phyloP scores from a whole-genome alignment of 371 early-diverging fungal species.

The Mortierella sp. region DNA sequence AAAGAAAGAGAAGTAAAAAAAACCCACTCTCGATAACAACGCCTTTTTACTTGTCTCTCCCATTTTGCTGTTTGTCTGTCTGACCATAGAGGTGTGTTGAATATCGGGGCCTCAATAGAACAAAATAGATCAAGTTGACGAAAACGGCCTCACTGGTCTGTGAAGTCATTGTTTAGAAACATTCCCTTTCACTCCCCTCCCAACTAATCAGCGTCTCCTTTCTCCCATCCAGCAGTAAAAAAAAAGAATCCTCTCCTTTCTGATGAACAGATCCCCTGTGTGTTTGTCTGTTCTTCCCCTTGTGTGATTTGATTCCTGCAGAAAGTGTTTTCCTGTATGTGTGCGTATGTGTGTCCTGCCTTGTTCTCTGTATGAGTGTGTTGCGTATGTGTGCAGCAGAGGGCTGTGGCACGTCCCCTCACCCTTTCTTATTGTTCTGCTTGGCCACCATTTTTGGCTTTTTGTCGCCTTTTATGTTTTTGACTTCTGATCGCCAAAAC shows the following conservation, averaged over 20 bases:
- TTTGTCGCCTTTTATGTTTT: neutral
- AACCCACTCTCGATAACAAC: neutral
- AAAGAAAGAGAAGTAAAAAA: neutral
- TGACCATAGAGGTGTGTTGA: neutral
- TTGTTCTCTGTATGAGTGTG: neutral
- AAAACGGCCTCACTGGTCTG: neutral
- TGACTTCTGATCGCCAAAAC: constrained; percentile 26
- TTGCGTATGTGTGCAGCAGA: constrained; percentile 4
- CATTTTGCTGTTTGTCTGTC: neutral
- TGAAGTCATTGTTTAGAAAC: constrained; percentile 2
- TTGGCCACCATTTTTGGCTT: constrained; percentile 26
- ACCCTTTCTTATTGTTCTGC: constrained; percentile 16
- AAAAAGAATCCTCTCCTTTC: neutral
- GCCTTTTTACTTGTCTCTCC: neutral
- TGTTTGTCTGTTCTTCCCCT: neutral
- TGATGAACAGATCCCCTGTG: neutral
- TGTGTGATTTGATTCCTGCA: constrained; percentile 5
- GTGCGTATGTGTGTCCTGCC: neutral
- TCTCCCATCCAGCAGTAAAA: neutral
- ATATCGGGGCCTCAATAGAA: constrained; percentile 4
- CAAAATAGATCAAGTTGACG: constrained; percentile 11
- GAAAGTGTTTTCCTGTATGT: neutral
- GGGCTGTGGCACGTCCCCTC: constrained; percentile 14
- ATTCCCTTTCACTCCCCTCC: neutral
- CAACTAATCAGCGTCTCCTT: neutral